Percentiles rank a stretch among this genome's conserved stretches.
These are phyloP conservation scores for Ilyonectria robusta DNA, from an alignment of 2,329 filamentous ascomycete species.

Conservation along the genomic window DNA sequence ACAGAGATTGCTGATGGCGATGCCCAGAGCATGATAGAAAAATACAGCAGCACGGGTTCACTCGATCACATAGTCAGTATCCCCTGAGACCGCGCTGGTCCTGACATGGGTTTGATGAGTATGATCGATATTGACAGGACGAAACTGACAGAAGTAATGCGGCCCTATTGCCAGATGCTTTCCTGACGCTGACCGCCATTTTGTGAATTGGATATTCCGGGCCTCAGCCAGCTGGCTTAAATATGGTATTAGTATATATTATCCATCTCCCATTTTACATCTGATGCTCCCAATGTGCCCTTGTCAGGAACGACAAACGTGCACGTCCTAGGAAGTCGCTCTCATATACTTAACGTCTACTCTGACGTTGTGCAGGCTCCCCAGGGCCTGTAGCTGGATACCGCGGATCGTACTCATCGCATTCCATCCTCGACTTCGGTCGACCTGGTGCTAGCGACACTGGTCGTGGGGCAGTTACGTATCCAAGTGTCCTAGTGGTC, in stretches of 20 bases:
- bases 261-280: not conserved
- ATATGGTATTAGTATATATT: not conserved
- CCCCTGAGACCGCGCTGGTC: not conserved
- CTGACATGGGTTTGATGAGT: not conserved
- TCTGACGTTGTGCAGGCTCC: constrained; percentile 17
- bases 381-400: constrained; percentile 49
- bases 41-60: not conserved
- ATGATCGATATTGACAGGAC: not conserved
- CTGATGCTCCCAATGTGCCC: not conserved
- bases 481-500: not conserved
- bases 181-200: not conserved
- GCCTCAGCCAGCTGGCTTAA: not conserved
- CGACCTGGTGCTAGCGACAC: constrained; percentile 15
- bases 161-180: no score
- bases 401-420: constrained; percentile 63
- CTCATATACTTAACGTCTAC: constrained; percentile 12
- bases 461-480: constrained; percentile 22
- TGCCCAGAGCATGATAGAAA: not conserved
- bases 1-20: not conserved
- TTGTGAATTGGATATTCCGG: not conserved
- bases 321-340: not conserved
- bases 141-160: no score
- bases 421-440: constrained; percentile 21
- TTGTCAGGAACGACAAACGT: no score
- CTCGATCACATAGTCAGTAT: not conserved